Evolutionary conservation across 176 grass and related monocot genomes (phyloP).

Genomic region (Hyparrhenia diplandra): DNA sequence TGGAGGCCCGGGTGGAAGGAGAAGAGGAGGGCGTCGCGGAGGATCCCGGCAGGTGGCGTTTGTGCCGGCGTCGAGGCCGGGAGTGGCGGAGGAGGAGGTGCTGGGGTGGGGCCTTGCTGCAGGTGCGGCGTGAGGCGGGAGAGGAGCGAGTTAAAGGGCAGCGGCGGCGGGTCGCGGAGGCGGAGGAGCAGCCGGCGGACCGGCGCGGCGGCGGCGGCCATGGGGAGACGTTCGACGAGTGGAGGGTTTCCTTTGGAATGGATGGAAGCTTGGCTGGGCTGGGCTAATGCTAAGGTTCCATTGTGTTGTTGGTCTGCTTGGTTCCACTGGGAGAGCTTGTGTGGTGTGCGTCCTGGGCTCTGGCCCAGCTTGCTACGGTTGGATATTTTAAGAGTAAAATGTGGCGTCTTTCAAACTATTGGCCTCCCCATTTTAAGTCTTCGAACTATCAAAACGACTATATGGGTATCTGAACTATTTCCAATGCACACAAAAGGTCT

Average conservation of each 20-base stretch:
- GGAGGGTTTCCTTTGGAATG: background rate
- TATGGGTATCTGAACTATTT: too few relatives aligned
- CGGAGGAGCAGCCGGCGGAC: slow-evolving; percentile 32
- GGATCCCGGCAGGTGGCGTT: background rate
- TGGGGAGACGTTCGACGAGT: slow-evolving; percentile 13
- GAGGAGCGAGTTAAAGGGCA: slow-evolving; percentile 24
- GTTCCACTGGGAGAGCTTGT: background rate
- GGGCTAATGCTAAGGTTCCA: background rate
- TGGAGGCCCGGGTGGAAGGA: slow-evolving; percentile 42
- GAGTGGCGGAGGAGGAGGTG: background rate
- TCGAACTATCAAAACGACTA: too few relatives aligned
- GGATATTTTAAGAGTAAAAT: background rate
- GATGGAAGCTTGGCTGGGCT: background rate
- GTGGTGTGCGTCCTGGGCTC: background rate
- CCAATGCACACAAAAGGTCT: too few relatives aligned
- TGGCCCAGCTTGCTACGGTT: background rate
- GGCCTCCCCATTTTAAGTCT: too few relatives aligned
- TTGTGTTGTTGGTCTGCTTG: background rate
- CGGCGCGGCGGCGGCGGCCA: slow-evolving; percentile 38
- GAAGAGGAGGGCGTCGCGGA: slow-evolving; percentile 38
- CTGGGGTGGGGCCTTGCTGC: background rate
- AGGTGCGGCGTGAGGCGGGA: slow-evolving; percentile 8
- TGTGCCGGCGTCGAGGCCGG: background rate
- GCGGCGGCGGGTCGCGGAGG: slow-evolving; percentile 24
- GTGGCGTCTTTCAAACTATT: too few relatives aligned